Base-by-base conservation (phyloP, 495 filamentous ascomycete genomes). In the Elasticomyces elasticus region DNA sequence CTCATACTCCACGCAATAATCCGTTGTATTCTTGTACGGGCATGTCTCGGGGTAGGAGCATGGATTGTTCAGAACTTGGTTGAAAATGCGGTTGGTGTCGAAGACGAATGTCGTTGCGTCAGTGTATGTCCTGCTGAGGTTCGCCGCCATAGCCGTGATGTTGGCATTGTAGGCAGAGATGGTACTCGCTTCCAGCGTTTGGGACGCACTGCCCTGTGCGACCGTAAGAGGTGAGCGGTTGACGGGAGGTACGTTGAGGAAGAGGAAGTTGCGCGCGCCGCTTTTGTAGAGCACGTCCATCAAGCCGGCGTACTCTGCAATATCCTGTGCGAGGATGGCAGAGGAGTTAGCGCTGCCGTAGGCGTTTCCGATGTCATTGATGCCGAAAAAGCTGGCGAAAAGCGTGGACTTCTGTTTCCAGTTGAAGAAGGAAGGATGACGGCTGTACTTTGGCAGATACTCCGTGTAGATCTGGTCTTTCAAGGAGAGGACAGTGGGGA, bases 351-450 rank as follows among this genome's bases (percentile, higher is more conserved):
- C 66, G n/a, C 69, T 61, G 54, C 67, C 76, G 66, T 79, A 87
- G 20, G 72, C 74, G 62, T 82, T 83, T 1, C 83, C 83, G 12
- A 89, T 74, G 58, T 92, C 87, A 56, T 92, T 92, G 56, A 92
- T 81, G 10, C 87, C 86, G 49, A 89, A 83, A 76, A 82, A 92
- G 40, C 86, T 69, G 2, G 76, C 77, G 65, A 87, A 86, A 25
- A 90, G 71, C 0, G 76, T 71, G 53, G 86, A 71, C 6, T 70
- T 62, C 1, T 77, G 71, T 11, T 70, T 75, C 86, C 85, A 89
- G 2, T 76, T 71, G 17, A 79, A 78, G 49, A 62, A 64, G 1
- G 50, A 53, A 4, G 76, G 66, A 26, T 59, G 65, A 19, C 57
- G 61, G 28, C 62, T 66, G 35, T 74, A 74, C 41, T 72, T 75